Evolutionary conservation across 495 filamentous ascomycete genomes (phyloP).

Genomic region (Podospora australis): DNA sequence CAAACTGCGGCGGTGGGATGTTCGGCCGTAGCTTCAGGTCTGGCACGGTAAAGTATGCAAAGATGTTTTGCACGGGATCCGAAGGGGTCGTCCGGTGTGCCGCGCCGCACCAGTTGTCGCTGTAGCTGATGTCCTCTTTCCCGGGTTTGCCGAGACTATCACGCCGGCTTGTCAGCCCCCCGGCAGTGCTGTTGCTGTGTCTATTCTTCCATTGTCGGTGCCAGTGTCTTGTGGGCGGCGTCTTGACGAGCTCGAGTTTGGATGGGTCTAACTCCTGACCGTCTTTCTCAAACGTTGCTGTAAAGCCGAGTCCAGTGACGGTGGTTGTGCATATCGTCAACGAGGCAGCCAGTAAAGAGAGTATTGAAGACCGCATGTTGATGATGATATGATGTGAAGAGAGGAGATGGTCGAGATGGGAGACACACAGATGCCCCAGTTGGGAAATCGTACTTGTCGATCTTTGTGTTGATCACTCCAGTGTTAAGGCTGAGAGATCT

Average conservation of each 20-base stretch:
- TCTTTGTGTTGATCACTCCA: neutral
- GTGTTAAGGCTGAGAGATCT: neutral
- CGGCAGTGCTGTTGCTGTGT: neutral
- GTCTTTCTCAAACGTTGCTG: conserved; percentile 14
- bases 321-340: conserved; percentile 10
- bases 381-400: neutral
- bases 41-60: conserved; percentile 21
- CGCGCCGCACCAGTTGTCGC: conserved; percentile 29
- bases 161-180: neutral
- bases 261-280: conserved; percentile 9
- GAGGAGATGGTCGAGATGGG: neutral
- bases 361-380: conserved; percentile 16
- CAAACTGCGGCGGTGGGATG: conserved; percentile 19
- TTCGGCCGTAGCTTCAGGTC: conserved; percentile 18
- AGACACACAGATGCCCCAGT: too few relatives aligned
- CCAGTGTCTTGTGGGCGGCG: conserved; percentile 15
- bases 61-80: conserved; percentile 18
- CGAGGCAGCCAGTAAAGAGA: conserved; percentile 7
- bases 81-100: conserved; percentile 15
- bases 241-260: conserved; percentile 11
- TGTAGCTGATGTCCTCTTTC: conserved; percentile 19
- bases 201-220: conserved; percentile 14
- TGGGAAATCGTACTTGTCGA: neutral
- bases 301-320: conserved; percentile 16
- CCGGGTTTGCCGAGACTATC: neutral